phyloP scores from a whole-genome alignment of 73 alveolate genomes.

The Effrenium voratum region DNA sequence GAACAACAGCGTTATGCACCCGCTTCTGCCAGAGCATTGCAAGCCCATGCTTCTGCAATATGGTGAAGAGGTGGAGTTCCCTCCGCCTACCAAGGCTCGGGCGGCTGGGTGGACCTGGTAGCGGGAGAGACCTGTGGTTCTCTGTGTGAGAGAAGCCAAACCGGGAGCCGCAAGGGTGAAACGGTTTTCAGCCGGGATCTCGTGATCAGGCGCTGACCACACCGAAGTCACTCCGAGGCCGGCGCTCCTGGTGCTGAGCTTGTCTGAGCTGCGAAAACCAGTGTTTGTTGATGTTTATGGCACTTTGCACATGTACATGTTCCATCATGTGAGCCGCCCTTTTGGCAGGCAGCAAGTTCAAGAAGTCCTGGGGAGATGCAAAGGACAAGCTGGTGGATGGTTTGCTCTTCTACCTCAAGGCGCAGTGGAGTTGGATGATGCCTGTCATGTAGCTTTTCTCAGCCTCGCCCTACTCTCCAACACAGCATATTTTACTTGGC shows the following conservation, averaged over 20 bases:
- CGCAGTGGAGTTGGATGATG: not conserved
- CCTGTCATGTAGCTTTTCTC: no score
- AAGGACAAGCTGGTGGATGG: slow-evolving; percentile 84
- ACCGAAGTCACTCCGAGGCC: slow-evolving; percentile 75
- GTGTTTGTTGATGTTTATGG: not conserved
- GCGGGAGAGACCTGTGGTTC: not conserved
- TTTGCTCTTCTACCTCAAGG: slow-evolving; percentile 68
- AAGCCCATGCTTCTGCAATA: slow-evolving; percentile 36
- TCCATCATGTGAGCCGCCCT: not conserved
- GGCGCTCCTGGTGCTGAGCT: not conserved
- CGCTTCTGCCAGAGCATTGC: slow-evolving; percentile 60
- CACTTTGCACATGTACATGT: not conserved
- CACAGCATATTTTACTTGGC: no score
- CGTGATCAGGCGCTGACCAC: slow-evolving; percentile 43
- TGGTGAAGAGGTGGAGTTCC: slow-evolving; percentile 46
- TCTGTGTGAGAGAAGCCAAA: no score
- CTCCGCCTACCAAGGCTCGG: slow-evolving; percentile 64
- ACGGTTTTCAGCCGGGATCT: not conserved
- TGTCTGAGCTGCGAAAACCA: not conserved
- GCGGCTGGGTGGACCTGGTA: not conserved
- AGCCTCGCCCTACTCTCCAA: no score
- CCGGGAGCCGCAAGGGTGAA: no score
- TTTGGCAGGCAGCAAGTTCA: slow-evolving; percentile 64
- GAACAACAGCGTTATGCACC: slow-evolving; percentile 91
- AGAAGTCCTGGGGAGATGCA: slow-evolving; percentile 86